Conservation (phyloP, 345 rosid species). For the Eucalyptus polybractea region DNA sequence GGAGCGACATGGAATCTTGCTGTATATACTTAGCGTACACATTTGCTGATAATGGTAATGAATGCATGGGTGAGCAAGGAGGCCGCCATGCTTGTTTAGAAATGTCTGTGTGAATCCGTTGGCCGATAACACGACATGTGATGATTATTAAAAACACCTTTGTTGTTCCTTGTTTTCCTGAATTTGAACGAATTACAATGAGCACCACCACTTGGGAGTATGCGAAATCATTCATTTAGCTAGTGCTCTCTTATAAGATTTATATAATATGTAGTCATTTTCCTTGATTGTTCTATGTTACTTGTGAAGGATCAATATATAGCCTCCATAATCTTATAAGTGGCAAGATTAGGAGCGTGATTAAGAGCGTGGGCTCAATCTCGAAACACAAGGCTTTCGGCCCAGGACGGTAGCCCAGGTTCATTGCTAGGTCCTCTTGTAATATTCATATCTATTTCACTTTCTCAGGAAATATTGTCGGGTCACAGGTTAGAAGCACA, state of each 20-base stretch:
- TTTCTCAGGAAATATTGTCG: not conserved
- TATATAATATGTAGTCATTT: not conserved
- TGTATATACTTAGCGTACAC: not conserved
- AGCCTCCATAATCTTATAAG: not conserved
- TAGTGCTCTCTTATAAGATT: not conserved
- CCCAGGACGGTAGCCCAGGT: not conserved
- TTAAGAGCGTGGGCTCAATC: not conserved
- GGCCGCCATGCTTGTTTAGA: not conserved
- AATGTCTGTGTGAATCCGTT: not conserved
- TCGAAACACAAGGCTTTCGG: not conserved
- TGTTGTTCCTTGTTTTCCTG: not conserved
- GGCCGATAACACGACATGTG: fast-evolving
- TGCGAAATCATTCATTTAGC: not conserved
- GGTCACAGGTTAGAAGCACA: not conserved
- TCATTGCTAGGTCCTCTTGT: not conserved
- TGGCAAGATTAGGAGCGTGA: not conserved
- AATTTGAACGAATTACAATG: not conserved
- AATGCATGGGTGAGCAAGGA: not conserved
- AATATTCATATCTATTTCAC: not conserved
- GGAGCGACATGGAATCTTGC: not conserved
- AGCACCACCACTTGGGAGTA: not conserved
- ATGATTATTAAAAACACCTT: not conserved
- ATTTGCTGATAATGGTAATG: not conserved
- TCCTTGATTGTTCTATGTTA: not conserved
- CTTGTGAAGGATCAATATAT: not conserved